Base-by-base conservation (phyloP, 352 stramenopile species). In the Hyphochytrium catenoides region DNA sequence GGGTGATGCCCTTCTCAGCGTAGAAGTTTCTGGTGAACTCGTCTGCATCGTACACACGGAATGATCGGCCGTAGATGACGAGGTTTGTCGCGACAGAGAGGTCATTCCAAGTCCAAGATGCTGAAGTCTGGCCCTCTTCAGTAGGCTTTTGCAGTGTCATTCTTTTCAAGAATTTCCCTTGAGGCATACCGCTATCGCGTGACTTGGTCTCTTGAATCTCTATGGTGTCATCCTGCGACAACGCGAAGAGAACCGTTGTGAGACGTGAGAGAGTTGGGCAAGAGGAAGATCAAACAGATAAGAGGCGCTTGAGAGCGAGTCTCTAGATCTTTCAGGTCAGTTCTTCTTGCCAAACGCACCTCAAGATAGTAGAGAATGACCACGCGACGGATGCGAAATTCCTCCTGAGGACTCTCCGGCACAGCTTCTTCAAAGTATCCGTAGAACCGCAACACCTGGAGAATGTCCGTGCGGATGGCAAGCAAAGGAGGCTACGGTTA, bases 101-200 rank as follows among this genome's bases (percentile, higher is more conserved):
- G 24, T 83, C 59, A 2, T 47, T 47, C 25, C 55, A 51, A 14
- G 41, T 37, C 35, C 76, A 77, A 4, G n/a, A 56, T 8, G 27
- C 35, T 5, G 23, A 11, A 12, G 16, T 7, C 5, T 60, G 31
- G 8, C 61, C 53, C 19, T 53, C 51, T 8, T 69, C 59, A 23
- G 63, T 60, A 15, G 59, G 50, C 31, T 72, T 74, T 26, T 42
- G 48, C 2, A 83, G 50, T n/a, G 62, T 52, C 23, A 60, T 59
- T 14, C 65, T 48, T 46, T 84, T 79, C 39, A 88, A 58, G 20
- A 84, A 88, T 7, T 55, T 82, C 18, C 74, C 74, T 26, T 88
- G 68, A 2, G 59, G 58, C 22, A 88, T 77, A 6, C 75, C 75
- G 36, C 62, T 79, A 54, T 90, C 89, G 26, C 56, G 40, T 3